phyloP scores from a whole-genome alignment of 78 protist species.

The Chrysochromulina parva region DNA sequence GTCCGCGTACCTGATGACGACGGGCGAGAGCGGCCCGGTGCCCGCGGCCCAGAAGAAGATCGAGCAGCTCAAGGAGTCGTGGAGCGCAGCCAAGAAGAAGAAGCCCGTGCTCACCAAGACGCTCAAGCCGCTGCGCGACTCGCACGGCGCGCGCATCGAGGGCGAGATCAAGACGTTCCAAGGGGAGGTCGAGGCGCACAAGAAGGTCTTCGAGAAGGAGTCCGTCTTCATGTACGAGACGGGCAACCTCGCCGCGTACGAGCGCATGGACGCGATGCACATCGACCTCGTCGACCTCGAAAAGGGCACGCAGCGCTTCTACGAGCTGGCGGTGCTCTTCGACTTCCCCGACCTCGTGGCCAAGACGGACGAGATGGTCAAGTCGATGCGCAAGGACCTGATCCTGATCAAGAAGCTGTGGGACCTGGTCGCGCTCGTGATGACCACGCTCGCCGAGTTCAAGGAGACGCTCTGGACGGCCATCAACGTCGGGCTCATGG shows the following conservation, averaged over 20 bases:
- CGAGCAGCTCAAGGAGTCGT: not conserved
- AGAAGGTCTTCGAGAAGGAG: not conserved
- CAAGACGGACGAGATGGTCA: not conserved
- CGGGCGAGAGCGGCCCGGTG: not conserved
- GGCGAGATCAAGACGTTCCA: not conserved
- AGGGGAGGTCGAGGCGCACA: not conserved
- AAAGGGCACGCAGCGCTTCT: not conserved
- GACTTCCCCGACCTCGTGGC: not conserved
- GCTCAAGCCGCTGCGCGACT: not conserved
- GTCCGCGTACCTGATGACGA: not conserved
- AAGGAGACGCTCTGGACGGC: slow-evolving; percentile 29
- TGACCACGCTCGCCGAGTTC: not conserved
- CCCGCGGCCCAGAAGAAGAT: not conserved
- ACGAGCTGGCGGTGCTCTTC: not conserved
- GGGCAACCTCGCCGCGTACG: not conserved
- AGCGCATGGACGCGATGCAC: not conserved
- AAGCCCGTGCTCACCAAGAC: not conserved
- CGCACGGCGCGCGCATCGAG: not conserved
- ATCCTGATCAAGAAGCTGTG: slow-evolving; percentile 39
- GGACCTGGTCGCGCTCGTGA: slow-evolving; percentile 37
- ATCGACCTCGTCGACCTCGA: not conserved
- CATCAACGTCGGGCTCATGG: slow-evolving; percentile 42
- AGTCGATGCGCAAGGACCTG: not conserved
- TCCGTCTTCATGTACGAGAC: not conserved
- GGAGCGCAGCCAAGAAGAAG: not conserved